Base-by-base conservation (phyloP, 768 basidiomycete genomes). In the Suillus spraguei region DNA sequence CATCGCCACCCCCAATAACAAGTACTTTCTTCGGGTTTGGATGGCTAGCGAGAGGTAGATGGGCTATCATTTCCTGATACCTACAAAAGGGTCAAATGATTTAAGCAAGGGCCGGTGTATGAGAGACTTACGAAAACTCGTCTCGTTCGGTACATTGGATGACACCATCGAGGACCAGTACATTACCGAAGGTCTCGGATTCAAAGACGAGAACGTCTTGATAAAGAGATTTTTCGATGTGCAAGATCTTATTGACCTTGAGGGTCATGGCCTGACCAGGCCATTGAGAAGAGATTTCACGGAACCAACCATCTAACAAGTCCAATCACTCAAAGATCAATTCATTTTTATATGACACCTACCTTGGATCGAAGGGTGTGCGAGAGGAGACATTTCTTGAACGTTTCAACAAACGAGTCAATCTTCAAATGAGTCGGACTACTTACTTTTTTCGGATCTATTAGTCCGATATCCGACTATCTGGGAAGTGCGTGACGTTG, bases 31-130 rank as follows among this genome's bases (percentile, higher is more conserved):
- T 91, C 0, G 97, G 97, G 81, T 97, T 92, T 28, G 97, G 97
- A 78, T 99, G 97, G 64, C 89, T 94, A 14, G 94, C 89, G 66
- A 99, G 83, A n/a, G 97, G 97, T 60, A 99, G 80, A 79, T 99
- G 97, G 6, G 97, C 85, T 71, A 99, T 99, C 97, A 99, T 97
- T 80, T 99, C 97, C 72, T 98, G 95, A 78, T 99, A 98, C 13
- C 95, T 97, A 70, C 50, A 17, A 38, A 28, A 67, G 32, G 50
- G 54, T 56, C 39, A 62, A 35, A 11, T 24, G 44, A n/a, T 46
- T 22, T 5, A 17, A 58, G 17, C 56, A 58, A 20, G 10, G 10
- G 55, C 10, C 11, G 22, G 13, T 32, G 17, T 4, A 41, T 28
- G 22, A 33, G 39, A 28, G 4, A 85, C 92, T 68, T 71, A 95